Percentiles rank a stretch among this genome's conserved stretches.
Evolutionary conservation across 306 rosid species (phyloP).

Genomic region (Hylodesmum podocarpum): DNA sequence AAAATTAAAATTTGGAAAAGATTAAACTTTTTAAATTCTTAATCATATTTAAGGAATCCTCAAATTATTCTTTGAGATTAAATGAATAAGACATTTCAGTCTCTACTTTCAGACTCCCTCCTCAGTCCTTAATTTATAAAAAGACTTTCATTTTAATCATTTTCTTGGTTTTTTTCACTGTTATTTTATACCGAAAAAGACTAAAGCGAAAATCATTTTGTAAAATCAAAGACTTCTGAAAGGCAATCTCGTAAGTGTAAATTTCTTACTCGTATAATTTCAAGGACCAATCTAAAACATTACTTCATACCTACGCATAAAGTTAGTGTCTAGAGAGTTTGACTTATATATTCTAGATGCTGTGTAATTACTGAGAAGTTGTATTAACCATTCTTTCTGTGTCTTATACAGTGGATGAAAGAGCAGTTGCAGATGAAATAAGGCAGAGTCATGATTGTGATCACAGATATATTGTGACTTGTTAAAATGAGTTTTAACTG

Average conservation of each 20-base stretch:
- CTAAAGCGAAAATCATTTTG: too few relatives aligned
- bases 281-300: not conserved
- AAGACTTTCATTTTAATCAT: too few relatives aligned
- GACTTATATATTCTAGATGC: not conserved
- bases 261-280: not conserved
- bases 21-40: too few relatives aligned
- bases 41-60: too few relatives aligned
- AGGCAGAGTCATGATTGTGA: conserved; percentile 15
- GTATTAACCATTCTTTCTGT: not conserved
- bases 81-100: too few relatives aligned
- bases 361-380: not conserved
- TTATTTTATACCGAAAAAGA: too few relatives aligned
- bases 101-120: too few relatives aligned
- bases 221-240: too few relatives aligned
- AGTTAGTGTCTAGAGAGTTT: not conserved
- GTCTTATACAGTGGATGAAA: not conserved
- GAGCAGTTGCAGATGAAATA: not conserved
- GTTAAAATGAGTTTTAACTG: conserved; percentile 25
- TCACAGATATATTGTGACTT: conserved; percentile 24
- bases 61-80: too few relatives aligned
- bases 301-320: not conserved
- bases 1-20: too few relatives aligned
- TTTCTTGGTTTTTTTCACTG: too few relatives aligned
- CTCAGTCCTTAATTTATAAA: too few relatives aligned
- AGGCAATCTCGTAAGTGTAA: not conserved